These are phyloP conservation scores for Suillus decipiens DNA, from an alignment of 768 basidiomycete genomes.

Conservation along the genomic window DNA sequence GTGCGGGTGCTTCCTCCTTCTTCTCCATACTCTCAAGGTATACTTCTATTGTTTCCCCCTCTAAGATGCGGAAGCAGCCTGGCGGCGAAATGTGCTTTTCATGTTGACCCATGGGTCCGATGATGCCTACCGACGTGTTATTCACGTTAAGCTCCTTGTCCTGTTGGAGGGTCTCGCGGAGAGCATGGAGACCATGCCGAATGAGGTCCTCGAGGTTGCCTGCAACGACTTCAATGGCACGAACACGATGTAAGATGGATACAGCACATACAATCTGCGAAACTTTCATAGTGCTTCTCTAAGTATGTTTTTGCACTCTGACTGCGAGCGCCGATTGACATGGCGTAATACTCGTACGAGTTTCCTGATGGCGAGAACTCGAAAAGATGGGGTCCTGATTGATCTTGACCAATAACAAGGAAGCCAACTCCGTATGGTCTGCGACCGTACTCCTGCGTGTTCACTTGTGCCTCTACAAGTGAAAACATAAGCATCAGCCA, in stretches of 20 bases:
- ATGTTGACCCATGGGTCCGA: conserved; percentile 68
- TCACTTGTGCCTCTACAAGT: conserved; percentile 88
- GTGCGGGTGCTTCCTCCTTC: conserved; percentile 53
- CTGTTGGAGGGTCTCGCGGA: conserved; percentile 96
- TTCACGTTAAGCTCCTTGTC: conserved; percentile 93
- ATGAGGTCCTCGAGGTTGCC: conserved; percentile 87
- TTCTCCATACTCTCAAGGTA: conserved; percentile 80
- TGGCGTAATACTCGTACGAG: conserved; percentile 96
- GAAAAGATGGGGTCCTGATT: conserved; percentile 96
- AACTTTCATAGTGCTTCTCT: conserved; percentile 90
- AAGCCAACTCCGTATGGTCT: conserved; percentile 98
- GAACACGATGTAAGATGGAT: background rate
- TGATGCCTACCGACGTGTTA: conserved; percentile 94
- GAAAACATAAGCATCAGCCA: conserved; percentile 10
- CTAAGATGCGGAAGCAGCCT: conserved; percentile 83
- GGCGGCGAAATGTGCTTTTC: conserved; percentile 54
- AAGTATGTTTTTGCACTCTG: conserved; percentile 99
- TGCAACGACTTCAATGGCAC: conserved; percentile 29
- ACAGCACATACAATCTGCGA: conserved; percentile 71
- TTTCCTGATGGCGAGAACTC: conserved; percentile 98
- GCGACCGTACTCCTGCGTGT: conserved; percentile 97
- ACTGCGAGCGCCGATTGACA: conserved; percentile 97
- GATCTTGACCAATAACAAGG: conserved; percentile 94
- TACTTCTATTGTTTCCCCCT: conserved; percentile 73
- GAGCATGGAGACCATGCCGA: conserved; percentile 90